Evolutionary conservation across 169 alveolate species (phyloP), one percentile per base, ranked within the genome.

Genomic region (Cyclospora cayetanensis): DNA sequence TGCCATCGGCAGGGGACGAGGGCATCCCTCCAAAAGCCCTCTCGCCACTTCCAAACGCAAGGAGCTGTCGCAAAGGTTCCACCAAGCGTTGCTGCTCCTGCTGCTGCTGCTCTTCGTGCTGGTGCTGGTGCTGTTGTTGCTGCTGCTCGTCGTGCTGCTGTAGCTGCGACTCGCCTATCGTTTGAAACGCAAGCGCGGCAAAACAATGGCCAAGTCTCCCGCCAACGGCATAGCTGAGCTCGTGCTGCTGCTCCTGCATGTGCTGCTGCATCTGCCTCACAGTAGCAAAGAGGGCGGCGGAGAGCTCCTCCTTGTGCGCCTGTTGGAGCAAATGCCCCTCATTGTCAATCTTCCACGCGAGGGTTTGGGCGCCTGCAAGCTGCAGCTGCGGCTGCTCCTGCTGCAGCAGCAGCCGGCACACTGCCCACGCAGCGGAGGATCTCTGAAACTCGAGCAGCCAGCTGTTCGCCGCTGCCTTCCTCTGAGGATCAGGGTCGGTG

Each of bases 401-500:
- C 55, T 25, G 84, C 50, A 72, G 84, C 60, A 34, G 84, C 84
- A 31, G 84, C 29, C 91, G 11, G 15, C 82, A 12, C 50, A 60
- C 91, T 29, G 9, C 41, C 91, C 91, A 84, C 70, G 91, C 91
- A 31, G 68, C 91, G 50, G 91, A 65, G 29, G 65, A 53, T 42
- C 65, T 50, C 60, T 84, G 91, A 25, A 84, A 84, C 91, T 63
- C 68, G 35, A 84, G 31, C 82, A 84, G 91, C 91, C 91, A 84
- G 42, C 35, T 25, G 50, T 84, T 84, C 41, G 91, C 91, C 29
- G 91, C 79, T 15, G 91, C 74, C 66, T 84, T 84, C 83, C 41
- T 35, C 46, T 84, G 39, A 12, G 91, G 83, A 25, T 25, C 43
- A 2, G 68, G 60, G 66, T 84, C 65, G 66, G 70, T 53, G 82